A percentile compares a stretch with the other conserved stretches of the same genome.
These are phyloP conservation scores for Vitis rupestris DNA, from an alignment of 164 flowering plant species.

Conservation along the genomic window DNA sequence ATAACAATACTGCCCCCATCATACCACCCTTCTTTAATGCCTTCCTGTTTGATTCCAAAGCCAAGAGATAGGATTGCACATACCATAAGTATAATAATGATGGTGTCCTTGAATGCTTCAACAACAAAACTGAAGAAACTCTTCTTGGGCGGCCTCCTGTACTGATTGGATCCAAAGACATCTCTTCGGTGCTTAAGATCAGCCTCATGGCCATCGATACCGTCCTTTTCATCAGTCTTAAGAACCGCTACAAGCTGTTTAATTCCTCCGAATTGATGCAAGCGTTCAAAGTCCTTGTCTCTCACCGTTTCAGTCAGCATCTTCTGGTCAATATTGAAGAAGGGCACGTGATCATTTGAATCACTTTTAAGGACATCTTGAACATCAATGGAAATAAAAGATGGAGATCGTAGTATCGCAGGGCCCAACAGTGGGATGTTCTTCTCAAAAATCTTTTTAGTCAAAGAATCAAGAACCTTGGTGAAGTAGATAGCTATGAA, in stretches of 20 bases:
- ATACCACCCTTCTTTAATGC: conserved; percentile 1
- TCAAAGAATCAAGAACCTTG: too few relatives aligned
- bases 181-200: neutral
- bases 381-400: too few relatives aligned
- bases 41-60: conserved; percentile 3
- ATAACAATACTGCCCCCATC: conserved; percentile 1
- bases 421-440: too few relatives aligned
- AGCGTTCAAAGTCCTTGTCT: neutral
- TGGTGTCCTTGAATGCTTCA: conserved; percentile 4
- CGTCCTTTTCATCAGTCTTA: neutral
- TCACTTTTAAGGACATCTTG: too few relatives aligned
- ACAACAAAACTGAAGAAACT: neutral
- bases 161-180: neutral
- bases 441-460: too few relatives aligned
- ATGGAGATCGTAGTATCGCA: too few relatives aligned
- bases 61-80: conserved; percentile 4
- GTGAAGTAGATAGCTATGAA: too few relatives aligned
- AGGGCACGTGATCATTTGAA: neutral
- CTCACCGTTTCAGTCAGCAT: neutral
- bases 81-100: neutral
- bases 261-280: neutral
- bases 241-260: neutral
- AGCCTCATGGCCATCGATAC: neutral
- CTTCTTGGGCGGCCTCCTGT: neutral
- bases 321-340: neutral